Evolutionary conservation across 345 rosid genomes (phyloP).

Genomic region (Crucihimalaya himalaica): DNA sequence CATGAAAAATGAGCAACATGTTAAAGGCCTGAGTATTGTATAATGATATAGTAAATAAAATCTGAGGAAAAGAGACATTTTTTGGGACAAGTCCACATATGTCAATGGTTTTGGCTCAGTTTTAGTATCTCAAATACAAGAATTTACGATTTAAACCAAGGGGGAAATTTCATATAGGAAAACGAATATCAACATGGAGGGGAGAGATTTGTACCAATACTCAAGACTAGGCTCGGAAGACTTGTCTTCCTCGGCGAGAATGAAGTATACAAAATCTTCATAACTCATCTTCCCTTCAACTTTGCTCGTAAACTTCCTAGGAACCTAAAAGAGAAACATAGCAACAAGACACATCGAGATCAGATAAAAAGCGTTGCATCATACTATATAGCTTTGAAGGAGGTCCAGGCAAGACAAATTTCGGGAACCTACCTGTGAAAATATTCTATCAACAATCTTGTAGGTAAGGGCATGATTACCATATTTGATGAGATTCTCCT

Average conservation of each 20-base stretch:
- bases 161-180: not conserved
- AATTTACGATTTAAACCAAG: not conserved
- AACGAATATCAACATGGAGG: not conserved
- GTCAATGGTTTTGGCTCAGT: not conserved
- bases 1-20: not conserved
- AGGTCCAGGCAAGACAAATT: not conserved
- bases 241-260: conserved; percentile 81
- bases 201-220: conserved; percentile 56
- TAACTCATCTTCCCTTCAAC: conserved; percentile 76
- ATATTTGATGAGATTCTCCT: conserved; percentile 68
- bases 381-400: not conserved
- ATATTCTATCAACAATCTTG: conserved; percentile 75
- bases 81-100: not conserved
- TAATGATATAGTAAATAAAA: not conserved
- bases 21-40: not conserved
- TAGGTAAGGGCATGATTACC: conserved; percentile 73
- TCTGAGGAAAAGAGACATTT: not conserved
- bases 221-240: conserved; percentile 74
- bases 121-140: not conserved
- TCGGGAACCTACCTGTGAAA: conserved; percentile 62
- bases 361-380: not conserved
- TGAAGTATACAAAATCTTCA: conserved; percentile 87
- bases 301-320: conserved; percentile 62
- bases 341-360: not conserved
- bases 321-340: conserved; percentile 45